These are phyloP conservation scores for Melampsora larici-populina DNA, from an alignment of 1,284 basidiomycete species.

Conservation along the genomic window DNA sequence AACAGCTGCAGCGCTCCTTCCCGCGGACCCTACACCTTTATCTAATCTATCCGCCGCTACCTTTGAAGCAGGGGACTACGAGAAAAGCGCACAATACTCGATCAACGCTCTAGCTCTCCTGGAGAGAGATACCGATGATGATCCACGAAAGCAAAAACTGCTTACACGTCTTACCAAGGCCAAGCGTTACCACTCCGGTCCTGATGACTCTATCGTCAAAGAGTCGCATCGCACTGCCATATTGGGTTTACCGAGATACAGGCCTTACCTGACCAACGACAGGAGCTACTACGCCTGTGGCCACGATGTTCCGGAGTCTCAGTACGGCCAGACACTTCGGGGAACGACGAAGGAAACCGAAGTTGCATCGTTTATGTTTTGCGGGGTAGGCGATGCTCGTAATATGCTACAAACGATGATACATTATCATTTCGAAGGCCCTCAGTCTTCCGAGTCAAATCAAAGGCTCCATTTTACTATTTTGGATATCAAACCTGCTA, in stretches of 20 bases:
- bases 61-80: not conserved
- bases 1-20: not conserved
- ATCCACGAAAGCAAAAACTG: too few species aligned
- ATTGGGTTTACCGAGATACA: not conserved
- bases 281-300: not conserved
- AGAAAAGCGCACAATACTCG: not conserved
- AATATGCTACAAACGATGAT: not conserved
- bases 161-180: too few species aligned
- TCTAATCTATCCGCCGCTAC: not conserved
- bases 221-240: not conserved
- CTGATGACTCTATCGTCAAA: not conserved
- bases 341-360: not conserved
- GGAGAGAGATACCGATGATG: conserved; percentile 1
- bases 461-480: not conserved
- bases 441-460: not conserved
- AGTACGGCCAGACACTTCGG: not conserved
- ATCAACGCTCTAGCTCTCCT: not conserved
- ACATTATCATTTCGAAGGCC: not conserved
- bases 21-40: not conserved
- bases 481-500: not conserved
- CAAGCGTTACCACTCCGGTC: not conserved
- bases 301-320: not conserved
- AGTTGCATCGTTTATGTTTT: too few species aligned
- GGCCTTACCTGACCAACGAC: not conserved
- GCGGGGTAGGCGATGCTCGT: too few species aligned